Conservation (phyloP, 495 filamentous ascomycete genomes). For the Tuber indicum region DNA sequence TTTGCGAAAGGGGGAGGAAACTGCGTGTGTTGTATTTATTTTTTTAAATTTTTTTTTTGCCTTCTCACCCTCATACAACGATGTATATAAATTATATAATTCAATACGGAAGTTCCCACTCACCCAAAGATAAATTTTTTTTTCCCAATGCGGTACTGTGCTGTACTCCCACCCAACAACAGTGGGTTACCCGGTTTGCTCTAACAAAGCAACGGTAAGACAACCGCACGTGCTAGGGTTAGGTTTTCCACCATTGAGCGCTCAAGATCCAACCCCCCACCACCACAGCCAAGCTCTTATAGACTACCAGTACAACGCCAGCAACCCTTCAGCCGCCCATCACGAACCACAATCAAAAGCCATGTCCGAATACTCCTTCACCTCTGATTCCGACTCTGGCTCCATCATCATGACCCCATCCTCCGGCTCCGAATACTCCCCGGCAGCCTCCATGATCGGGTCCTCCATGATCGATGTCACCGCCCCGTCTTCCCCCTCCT, state of each 20-base stretch:
- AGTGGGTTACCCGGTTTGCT: background rate
- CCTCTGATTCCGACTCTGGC: slow-evolving; percentile 23
- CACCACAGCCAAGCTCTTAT: background rate
- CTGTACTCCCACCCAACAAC: background rate
- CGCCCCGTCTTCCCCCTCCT: slow-evolving; percentile 30
- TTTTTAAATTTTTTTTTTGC: background rate
- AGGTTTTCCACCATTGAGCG: background rate
- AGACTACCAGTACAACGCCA: background rate
- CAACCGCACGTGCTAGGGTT: background rate
- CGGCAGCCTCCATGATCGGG: slow-evolving; percentile 20
- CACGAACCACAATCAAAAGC: background rate
- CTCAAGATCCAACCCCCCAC: background rate
- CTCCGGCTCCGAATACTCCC: slow-evolving; percentile 28
- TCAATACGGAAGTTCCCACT: background rate
- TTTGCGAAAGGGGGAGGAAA: background rate
- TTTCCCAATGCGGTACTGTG: background rate
- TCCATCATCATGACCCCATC: slow-evolving; percentile 13
- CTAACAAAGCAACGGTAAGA: background rate
- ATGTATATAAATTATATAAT: background rate
- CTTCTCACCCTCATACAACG: background rate
- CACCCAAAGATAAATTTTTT: background rate
- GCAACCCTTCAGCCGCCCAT: background rate
- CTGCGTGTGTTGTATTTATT: background rate
- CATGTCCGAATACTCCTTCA: slow-evolving; percentile 33
- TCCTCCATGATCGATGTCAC: slow-evolving; percentile 31